A percentile compares a stretch with the other conserved stretches of the same genome.
phyloP scores from a whole-genome alignment of 768 basidiomycete genomes.

The Psilocybe cubensis region DNA sequence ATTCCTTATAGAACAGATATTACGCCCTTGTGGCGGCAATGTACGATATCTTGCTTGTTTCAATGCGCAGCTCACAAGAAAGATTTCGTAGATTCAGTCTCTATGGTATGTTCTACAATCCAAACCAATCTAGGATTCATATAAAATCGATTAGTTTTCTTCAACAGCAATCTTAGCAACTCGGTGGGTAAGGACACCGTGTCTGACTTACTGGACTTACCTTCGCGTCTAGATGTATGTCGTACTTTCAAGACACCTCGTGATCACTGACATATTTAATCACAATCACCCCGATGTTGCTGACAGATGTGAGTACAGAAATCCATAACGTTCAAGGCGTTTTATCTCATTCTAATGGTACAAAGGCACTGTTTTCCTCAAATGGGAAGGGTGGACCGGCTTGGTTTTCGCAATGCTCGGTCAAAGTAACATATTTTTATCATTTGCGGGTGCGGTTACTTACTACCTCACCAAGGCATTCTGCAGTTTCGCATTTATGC shows the following conservation, averaged over 20 bases:
- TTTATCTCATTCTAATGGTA: not conserved
- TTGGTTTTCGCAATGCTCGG: not conserved
- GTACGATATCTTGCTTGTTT: not conserved
- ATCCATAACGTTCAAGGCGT: not conserved
- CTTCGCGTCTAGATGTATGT: not conserved
- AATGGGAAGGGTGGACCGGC: slow-evolving; percentile 10
- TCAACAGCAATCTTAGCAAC: not conserved
- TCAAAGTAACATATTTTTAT: not conserved
- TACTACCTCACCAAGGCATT: not conserved
- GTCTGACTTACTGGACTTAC: not conserved
- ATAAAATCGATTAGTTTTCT: not conserved
- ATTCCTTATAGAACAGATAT: not conserved
- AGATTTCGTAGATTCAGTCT: not conserved
- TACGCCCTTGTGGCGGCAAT: not conserved
- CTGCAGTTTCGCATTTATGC: slow-evolving; percentile 6
- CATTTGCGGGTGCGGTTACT: not conserved
- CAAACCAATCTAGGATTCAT: not conserved
- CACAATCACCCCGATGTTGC: too few species aligned
- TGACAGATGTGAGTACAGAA: slow-evolving; percentile 1
- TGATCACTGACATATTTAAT: too few species aligned
- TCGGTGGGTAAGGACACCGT: not conserved
- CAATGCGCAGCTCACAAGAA: not conserved
- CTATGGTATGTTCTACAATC: not conserved
- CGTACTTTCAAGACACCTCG: too few species aligned
- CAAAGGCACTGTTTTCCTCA: not conserved